A percentile compares a stretch with the other conserved stretches of the same genome.
These are phyloP conservation scores for Lipomyces oligophaga DNA, from an alignment of 805 yeast genomes.

Conservation along the genomic window DNA sequence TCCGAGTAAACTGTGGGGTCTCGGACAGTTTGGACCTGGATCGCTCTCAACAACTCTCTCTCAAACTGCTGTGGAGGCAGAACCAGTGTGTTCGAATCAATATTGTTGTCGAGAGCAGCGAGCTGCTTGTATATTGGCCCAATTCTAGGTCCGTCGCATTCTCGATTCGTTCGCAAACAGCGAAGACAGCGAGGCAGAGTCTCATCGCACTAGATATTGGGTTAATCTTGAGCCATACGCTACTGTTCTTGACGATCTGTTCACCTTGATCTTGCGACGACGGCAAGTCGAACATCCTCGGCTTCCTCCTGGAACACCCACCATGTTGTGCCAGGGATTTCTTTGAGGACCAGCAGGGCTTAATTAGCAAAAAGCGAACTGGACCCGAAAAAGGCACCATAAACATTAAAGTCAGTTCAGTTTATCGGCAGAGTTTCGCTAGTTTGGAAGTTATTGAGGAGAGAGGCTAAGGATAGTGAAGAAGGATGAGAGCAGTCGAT, in stretches of 20 bases:
- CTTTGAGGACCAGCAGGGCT: too few species aligned
- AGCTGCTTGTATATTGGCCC: slow-evolving; percentile 13
- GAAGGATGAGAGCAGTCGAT: too few species aligned
- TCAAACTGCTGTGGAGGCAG: background rate
- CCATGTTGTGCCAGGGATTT: too few species aligned
- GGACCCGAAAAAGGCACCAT: too few species aligned
- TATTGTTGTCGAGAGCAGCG: background rate
- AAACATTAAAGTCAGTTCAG: too few species aligned
- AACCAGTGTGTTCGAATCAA: background rate
- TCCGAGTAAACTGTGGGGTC: too few species aligned
- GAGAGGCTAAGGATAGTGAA: too few species aligned
- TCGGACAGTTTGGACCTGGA: too few species aligned
- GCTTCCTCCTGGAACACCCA: slow-evolving; percentile 27
- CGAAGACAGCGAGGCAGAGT: slow-evolving; percentile 17
- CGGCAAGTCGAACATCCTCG: slow-evolving; percentile 23
- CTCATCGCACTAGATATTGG: slow-evolving; percentile 24
- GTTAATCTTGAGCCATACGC: background rate
- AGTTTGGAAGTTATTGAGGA: too few species aligned
- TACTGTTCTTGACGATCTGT: background rate
- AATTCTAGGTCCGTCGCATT: slow-evolving; percentile 15
- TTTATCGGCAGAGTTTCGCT: too few species aligned
- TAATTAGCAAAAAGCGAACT: too few species aligned
- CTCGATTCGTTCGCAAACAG: slow-evolving; percentile 10
- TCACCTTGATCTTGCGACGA: slow-evolving; percentile 22
- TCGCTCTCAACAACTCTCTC: background rate